A percentile compares a stretch with the other conserved stretches of the same genome.
phyloP scores from a whole-genome alignment of 2,329 filamentous ascomycete genomes.

The Escovopsis sp. region DNA sequence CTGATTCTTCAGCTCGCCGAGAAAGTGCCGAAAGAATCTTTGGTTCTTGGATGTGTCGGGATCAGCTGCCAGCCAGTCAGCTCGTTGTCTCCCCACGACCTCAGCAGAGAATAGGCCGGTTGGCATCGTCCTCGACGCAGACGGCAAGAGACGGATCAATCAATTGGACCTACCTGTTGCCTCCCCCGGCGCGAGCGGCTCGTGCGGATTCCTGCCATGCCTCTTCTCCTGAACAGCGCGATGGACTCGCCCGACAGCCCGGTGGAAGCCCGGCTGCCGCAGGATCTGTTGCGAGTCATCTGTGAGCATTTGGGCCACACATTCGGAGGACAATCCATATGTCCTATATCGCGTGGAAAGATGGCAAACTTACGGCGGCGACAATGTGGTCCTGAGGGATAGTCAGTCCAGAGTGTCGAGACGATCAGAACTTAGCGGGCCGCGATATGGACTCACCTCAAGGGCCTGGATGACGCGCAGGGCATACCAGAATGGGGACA shows the following conservation, averaged over 20 bases:
- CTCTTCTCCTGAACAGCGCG: conserved; percentile 32
- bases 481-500: conserved; percentile 20
- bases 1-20: conserved; percentile 37
- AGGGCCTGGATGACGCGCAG: conserved; percentile 21
- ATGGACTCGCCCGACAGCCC: conserved; percentile 37
- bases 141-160: too few relatives aligned
- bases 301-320: too few relatives aligned
- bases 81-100: background rate
- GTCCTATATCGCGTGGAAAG: too few relatives aligned
- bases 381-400: conserved; percentile 18
- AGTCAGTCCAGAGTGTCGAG: background rate
- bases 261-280: conserved; percentile 35
- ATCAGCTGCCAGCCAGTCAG: too few relatives aligned
- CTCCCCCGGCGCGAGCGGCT: conserved; percentile 36
- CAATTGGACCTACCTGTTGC: conserved; percentile 27
- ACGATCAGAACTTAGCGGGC: too few relatives aligned
- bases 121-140: background rate
- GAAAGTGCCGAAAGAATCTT: conserved; percentile 32
- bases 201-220: conserved; percentile 34
- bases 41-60: background rate
- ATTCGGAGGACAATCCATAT: too few relatives aligned
- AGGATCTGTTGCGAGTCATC: conserved; percentile 25
- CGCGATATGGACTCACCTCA: conserved; percentile 12
- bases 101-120: too few relatives aligned
- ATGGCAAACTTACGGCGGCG: conserved; percentile 12